Percentiles rank a stretch among this genome's conserved stretches.
Evolutionary conservation across 192 early-diverging fungal genomes (phyloP).

Genomic region (Mortierella claussenii): DNA sequence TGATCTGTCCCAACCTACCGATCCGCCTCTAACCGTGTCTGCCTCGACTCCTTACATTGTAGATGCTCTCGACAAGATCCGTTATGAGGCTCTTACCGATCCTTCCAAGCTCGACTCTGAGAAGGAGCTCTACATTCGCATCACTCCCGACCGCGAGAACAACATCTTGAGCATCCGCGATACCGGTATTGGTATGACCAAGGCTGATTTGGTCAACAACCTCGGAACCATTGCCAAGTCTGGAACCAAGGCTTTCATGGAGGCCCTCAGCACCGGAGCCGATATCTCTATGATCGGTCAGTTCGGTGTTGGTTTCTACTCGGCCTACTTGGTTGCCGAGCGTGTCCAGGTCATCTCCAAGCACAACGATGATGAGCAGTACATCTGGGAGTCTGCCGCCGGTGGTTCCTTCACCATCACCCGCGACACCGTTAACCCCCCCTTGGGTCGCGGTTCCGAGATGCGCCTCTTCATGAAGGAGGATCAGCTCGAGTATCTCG

Average conservation of each 20-base stretch:
- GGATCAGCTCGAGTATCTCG: constrained; percentile 97
- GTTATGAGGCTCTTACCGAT: constrained; percentile 96
- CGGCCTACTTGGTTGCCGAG: constrained; percentile 99
- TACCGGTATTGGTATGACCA: constrained; percentile 93
- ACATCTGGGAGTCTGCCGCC: constrained; percentile 94
- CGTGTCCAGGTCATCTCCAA: constrained; percentile 95
- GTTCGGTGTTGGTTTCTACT: constrained; percentile 99
- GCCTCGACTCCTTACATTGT: not conserved
- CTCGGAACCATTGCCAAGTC: constrained; percentile 99
- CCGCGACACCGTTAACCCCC: constrained; percentile 89
- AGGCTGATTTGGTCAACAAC: constrained; percentile 96
- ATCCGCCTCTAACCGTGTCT: too few relatives aligned
- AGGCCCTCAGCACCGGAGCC: constrained; percentile 93
- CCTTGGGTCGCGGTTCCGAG: constrained; percentile 95
- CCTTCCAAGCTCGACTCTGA: constrained; percentile 92
- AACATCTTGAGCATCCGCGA: constrained; percentile 92
- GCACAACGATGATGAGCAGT: constrained; percentile 97
- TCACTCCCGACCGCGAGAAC: constrained; percentile 87
- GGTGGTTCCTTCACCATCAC: constrained; percentile 94
- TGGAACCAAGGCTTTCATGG: constrained; percentile 99
- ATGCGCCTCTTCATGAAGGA: constrained; percentile 99
- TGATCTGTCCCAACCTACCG: too few relatives aligned
- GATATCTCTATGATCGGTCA: constrained; percentile 99
- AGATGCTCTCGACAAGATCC: constrained; percentile 98
- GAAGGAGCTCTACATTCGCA: constrained; percentile 95